A percentile compares a stretch with the other conserved stretches of the same genome.
phyloP scores from a whole-genome alignment of 108 stramenopile genomes.

The Nitzschia sp. region DNA sequence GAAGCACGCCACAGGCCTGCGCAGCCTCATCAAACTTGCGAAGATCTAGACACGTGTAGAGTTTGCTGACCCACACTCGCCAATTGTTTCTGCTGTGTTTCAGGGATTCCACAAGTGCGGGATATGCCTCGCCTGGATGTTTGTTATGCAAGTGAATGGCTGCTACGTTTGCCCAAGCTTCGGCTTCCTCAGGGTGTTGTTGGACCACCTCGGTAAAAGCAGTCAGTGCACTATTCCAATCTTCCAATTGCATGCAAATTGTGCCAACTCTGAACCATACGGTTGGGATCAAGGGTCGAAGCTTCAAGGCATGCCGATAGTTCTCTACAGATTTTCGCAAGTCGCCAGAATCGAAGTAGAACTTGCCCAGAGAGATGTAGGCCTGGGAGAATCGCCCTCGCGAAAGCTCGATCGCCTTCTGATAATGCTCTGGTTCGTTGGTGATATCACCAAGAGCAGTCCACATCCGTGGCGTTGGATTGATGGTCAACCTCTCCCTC shows the following conservation, averaged over 20 bases:
- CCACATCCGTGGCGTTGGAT: conserved; percentile 89
- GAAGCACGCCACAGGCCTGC: conserved; percentile 70
- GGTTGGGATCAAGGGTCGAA: conserved; percentile 83
- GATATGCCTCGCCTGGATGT: conserved; percentile 75
- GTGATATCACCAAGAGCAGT: conserved; percentile 90
- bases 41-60: conserved; percentile 83
- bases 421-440: conserved; percentile 75
- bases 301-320: conserved; percentile 64
- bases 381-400: conserved; percentile 85
- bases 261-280: conserved; percentile 94
- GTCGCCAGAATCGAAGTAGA: conserved; percentile 72
- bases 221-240: conserved; percentile 80
- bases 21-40: conserved; percentile 85
- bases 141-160: conserved; percentile 83
- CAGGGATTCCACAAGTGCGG: conserved; percentile 75
- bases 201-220: conserved; percentile 94
- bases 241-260: conserved; percentile 83
- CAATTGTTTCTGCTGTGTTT: conserved; percentile 80
- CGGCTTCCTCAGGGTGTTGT: conserved; percentile 92
- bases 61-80: conserved; percentile 85
- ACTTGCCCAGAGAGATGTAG: conserved; percentile 78
- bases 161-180: conserved; percentile 95
- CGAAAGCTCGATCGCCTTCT: conserved; percentile 86
- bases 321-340: conserved; percentile 56
- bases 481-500: conserved; percentile 68